These are phyloP conservation scores for Venturiaceae sp. DNA, from an alignment of 2,329 filamentous ascomycete species.

Conservation along the genomic window DNA sequence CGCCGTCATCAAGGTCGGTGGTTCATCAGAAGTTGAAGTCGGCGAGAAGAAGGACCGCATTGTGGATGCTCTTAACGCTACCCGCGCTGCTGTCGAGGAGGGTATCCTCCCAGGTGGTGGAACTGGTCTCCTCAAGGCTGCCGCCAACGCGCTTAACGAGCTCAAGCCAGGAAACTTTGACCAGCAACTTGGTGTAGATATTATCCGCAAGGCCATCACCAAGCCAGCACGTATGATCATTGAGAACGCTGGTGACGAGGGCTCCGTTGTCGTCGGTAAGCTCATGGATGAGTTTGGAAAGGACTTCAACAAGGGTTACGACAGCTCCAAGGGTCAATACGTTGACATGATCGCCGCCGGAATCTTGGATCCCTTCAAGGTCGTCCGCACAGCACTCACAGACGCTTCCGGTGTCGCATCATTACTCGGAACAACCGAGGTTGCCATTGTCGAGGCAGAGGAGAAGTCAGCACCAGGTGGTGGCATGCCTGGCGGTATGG, in stretches of 20 bases:
- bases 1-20: constrained; percentile 98
- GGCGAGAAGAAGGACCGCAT: constrained; percentile 99
- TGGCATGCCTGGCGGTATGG: constrained; percentile 31
- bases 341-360: constrained; percentile 95
- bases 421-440: constrained; percentile 93
- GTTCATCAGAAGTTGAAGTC: constrained; percentile 95
- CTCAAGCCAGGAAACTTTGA: constrained; percentile 94
- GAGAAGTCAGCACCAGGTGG: constrained; percentile 62
- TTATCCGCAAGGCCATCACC: constrained; percentile 97
- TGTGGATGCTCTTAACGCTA: constrained; percentile 95
- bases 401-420: constrained; percentile 96
- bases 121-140: constrained; percentile 95
- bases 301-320: constrained; percentile 98
- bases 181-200: constrained; percentile 95
- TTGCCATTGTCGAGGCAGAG: constrained; percentile 90
- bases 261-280: constrained; percentile 94
- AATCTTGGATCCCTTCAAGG: constrained; percentile 99
- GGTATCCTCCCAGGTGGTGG: constrained; percentile 98
- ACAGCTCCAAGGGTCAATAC: constrained; percentile 94
- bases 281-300: constrained; percentile 83
- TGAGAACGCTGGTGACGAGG: constrained; percentile 94
- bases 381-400: constrained; percentile 89
- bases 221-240: constrained; percentile 90
- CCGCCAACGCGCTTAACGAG: constrained; percentile 72
- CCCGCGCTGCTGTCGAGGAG: constrained; percentile 95